Evolutionary conservation across 306 rosid species (phyloP).

Genomic region (Trichosanthes truncata): DNA sequence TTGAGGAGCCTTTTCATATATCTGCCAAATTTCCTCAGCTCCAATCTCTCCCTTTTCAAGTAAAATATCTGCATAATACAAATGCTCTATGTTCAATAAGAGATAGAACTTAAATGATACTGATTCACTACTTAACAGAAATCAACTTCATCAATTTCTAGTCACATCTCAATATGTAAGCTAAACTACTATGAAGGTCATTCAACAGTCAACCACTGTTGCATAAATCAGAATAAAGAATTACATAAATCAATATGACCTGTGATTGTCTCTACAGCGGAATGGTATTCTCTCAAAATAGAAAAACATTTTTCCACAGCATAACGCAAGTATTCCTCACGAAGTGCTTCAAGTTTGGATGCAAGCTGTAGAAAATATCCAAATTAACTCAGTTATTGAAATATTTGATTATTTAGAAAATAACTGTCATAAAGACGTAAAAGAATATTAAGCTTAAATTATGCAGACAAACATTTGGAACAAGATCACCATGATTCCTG

Average conservation of each 20-base stretch:
- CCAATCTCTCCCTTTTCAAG: conserved; percentile 68
- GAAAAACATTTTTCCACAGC: conserved; percentile 67
- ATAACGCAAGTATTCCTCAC: conserved; percentile 92
- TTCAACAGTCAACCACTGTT: conserved; percentile 2
- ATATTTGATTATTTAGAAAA: neutral
- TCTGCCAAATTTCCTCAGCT: conserved; percentile 80
- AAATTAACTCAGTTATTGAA: conserved; percentile 1
- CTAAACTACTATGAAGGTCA: neutral
- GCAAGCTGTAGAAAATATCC: conserved; percentile 56
- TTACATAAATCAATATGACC: conserved; percentile 33
- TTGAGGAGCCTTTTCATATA: conserved; percentile 54
- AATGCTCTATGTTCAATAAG: neutral
- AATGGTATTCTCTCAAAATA: conserved; percentile 59
- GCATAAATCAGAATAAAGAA: conserved; percentile 13
- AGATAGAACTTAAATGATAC: neutral
- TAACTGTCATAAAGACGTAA: neutral
- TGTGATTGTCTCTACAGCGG: conserved; percentile 90
- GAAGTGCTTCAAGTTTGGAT: conserved; percentile 79
- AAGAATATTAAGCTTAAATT: neutral
- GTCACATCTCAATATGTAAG: neutral
- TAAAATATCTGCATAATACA: conserved; percentile 56
- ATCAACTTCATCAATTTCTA: neutral
- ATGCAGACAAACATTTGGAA: conserved; percentile 65
- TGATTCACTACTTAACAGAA: neutral
- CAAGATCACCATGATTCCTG: conserved; percentile 70